Conservation (phyloP, 805 yeast species). For the Candida awuae region DNA sequence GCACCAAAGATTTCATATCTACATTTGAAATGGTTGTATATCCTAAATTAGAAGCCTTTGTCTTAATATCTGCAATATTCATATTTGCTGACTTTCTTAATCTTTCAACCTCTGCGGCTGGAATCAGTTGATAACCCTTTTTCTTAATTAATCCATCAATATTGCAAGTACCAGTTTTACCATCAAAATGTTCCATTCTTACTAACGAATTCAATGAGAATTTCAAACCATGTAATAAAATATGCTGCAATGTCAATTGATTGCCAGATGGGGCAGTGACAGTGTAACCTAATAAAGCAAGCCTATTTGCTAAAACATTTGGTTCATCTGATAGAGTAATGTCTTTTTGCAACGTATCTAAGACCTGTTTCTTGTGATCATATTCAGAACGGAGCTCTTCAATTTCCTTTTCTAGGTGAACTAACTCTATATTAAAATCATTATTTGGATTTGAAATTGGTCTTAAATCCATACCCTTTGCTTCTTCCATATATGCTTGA, state of each 20-base stretch:
- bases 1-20: constrained; percentile 13
- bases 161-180: constrained; percentile 1
- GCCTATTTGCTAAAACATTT: constrained; percentile 2
- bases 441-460: constrained; percentile 2
- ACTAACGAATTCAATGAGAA: constrained; percentile 1
- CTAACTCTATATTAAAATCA: neutral
- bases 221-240: neutral
- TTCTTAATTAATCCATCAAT: constrained; percentile 8
- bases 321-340: constrained; percentile 16
- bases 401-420: constrained; percentile 9
- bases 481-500: constrained; percentile 11
- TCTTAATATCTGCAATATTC: constrained; percentile 14
- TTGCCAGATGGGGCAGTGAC: constrained; percentile 6
- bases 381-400: constrained; percentile 4
- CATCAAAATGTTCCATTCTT: constrained; percentile 5
- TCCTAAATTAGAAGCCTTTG: constrained; percentile 16
- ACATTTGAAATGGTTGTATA: constrained; percentile 13
- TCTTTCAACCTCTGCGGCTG: constrained; percentile 18
- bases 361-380: constrained; percentile 5
- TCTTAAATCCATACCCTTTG: constrained; percentile 8
- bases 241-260: neutral
- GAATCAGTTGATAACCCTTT: constrained; percentile 30
- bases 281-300: constrained; percentile 10
- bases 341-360: constrained; percentile 15
- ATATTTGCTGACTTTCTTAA: constrained; percentile 19